phyloP scores from a whole-genome alignment of 768 basidiomycete genomes.

The Tulasnella sp. region DNA sequence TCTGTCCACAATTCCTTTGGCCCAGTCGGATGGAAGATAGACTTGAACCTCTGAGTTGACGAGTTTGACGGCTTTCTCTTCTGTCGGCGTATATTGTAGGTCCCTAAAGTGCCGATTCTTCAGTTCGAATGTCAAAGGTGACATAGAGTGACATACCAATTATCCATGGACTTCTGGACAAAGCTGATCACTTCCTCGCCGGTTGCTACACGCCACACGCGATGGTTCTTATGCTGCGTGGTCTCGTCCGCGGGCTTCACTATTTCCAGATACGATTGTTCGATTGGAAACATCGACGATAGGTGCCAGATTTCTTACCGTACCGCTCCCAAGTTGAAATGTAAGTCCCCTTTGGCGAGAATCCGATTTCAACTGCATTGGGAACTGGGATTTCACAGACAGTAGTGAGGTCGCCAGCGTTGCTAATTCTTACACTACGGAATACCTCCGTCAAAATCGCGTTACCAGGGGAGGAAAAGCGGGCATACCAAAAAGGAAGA shows the following conservation, averaged over 20 bases:
- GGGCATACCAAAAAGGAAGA: conserved; percentile 43
- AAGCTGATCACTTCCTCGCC: conserved; percentile 85
- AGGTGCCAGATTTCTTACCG: conserved; percentile 40
- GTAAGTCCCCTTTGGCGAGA: conserved; percentile 91
- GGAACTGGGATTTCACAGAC: conserved; percentile 69
- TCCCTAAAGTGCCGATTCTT: conserved; percentile 39
- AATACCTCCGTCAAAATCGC: not conserved
- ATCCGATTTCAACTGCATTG: conserved; percentile 77
- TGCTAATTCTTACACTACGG: conserved; percentile 68
- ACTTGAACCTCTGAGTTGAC: conserved; percentile 81
- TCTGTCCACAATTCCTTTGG: conserved; percentile 73
- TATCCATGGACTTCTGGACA: conserved; percentile 84
- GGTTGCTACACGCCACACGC: conserved; percentile 79
- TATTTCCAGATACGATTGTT: conserved; percentile 30
- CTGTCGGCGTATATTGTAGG: conserved; percentile 84
- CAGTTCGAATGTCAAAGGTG: conserved; percentile 32
- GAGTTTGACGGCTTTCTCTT: conserved; percentile 77
- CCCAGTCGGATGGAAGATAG: conserved; percentile 75
- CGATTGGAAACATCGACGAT: not conserved
- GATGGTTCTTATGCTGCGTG: conserved; percentile 87
- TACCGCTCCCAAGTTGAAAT: conserved; percentile 95
- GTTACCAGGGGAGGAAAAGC: not conserved
- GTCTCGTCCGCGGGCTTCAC: conserved; percentile 82
- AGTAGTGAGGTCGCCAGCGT: conserved; percentile 66
- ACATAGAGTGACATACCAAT: conserved; percentile 51